These are phyloP conservation scores for Heliamphora exappendiculata DNA, from an alignment of 148 eudicot species.

Conservation along the genomic window DNA sequence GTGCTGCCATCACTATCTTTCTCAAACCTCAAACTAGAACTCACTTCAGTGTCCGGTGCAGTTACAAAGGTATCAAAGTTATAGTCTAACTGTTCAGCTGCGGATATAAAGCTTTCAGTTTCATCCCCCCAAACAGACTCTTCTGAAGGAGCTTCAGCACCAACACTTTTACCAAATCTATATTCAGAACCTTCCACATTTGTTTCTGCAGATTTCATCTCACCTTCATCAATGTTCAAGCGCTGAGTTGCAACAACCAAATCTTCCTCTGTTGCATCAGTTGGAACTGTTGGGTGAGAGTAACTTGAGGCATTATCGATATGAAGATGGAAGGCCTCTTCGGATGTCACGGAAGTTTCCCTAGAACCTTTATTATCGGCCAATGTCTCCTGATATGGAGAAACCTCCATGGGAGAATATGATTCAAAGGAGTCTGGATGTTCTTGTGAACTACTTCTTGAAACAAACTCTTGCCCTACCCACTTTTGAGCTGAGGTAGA, in stretches of 20 bases:
- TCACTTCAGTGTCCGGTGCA: conserved; percentile 45
- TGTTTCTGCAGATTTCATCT: conserved; percentile 22
- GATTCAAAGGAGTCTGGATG: conserved; percentile 42
- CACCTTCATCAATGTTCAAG: conserved; percentile 44
- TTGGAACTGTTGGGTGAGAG: conserved; percentile 16
- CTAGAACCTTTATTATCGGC: conserved; percentile 26
- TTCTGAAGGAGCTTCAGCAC: conserved; percentile 29
- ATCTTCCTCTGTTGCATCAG: conserved; percentile 41
- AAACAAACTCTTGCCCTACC: conserved; percentile 27
- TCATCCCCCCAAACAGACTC: conserved; percentile 43
- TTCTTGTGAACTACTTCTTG: conserved; percentile 31
- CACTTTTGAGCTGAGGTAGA: conserved; percentile 26
- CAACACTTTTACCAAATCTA: conserved; percentile 19
- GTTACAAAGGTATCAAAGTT: conserved; percentile 28
- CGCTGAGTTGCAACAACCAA: conserved; percentile 44
- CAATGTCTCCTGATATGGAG: conserved; percentile 56
- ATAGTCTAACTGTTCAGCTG: conserved; percentile 48
- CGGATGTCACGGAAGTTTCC: conserved; percentile 47
- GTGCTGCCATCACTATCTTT: not conserved
- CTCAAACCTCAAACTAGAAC: conserved; percentile 36
- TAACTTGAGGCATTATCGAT: conserved; percentile 27
- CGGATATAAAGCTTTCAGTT: conserved; percentile 73
- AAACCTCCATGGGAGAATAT: conserved; percentile 91
- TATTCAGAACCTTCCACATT: conserved; percentile 26
- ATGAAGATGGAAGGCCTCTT: conserved; percentile 21